Percentiles rank a stretch among this genome's conserved stretches.
These are phyloP conservation scores for Claviceps pazoutovae DNA, from an alignment of 2,329 filamentous ascomycete genomes.

Conservation along the genomic window DNA sequence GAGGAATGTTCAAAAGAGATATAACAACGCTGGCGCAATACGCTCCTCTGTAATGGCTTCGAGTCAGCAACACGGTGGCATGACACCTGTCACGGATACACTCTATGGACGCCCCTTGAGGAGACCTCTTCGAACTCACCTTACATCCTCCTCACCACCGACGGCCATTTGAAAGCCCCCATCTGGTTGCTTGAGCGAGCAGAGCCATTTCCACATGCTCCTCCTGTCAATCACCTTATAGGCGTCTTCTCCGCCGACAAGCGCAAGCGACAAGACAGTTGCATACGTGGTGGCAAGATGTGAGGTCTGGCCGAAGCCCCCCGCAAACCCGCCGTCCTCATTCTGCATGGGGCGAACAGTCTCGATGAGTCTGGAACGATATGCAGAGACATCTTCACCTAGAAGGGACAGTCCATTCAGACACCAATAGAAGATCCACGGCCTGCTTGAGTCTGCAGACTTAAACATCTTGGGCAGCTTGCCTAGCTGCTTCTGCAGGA, in stretches of 20 bases:
- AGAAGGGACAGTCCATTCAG: slow-evolving; percentile 62
- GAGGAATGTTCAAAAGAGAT: slow-evolving; percentile 68
- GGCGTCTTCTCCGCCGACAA: slow-evolving; percentile 61
- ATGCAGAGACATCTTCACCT: slow-evolving; percentile 57
- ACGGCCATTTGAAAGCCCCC: slow-evolving; percentile 82
- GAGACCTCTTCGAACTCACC: slow-evolving; percentile 29
- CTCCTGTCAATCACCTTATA: slow-evolving; percentile 68
- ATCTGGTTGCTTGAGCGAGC: slow-evolving; percentile 67
- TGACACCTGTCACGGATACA: slow-evolving; percentile 4
- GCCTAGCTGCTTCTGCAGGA: slow-evolving; percentile 44
- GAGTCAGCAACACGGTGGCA: slow-evolving; percentile 7
- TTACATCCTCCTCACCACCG: slow-evolving; percentile 84
- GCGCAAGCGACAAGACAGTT: slow-evolving; percentile 60
- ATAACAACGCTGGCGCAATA: slow-evolving; percentile 84
- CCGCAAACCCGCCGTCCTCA: slow-evolving; percentile 70
- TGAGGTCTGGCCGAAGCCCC: slow-evolving; percentile 79
- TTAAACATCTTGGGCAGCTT: slow-evolving; percentile 57
- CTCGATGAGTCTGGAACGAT: slow-evolving; percentile 54
- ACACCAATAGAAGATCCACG: slow-evolving; percentile 93
- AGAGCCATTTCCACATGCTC: slow-evolving; percentile 84
- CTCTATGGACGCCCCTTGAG: neutral
- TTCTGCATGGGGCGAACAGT: slow-evolving; percentile 79
- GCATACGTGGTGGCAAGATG: slow-evolving; percentile 88
- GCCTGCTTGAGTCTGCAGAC: slow-evolving; percentile 69
- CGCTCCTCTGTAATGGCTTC: slow-evolving; percentile 48